phyloP scores from a whole-genome alignment of 352 stramenopile species.

The Phytophthora pinifolia region DNA sequence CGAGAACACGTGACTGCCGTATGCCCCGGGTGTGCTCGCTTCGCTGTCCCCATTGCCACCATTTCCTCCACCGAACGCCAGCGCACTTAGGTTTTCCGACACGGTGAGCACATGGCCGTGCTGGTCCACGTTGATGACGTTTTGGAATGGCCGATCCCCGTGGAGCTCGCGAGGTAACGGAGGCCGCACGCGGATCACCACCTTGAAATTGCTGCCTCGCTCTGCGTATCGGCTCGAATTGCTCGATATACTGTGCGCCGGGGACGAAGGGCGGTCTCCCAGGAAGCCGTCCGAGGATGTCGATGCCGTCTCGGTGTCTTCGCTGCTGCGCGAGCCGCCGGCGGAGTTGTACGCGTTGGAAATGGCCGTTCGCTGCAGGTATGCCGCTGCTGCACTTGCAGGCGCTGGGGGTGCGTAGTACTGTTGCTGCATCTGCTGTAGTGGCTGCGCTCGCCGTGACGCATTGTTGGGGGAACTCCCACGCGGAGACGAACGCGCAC shows the following conservation, averaged over 20 bases:
- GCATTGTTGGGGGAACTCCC: constrained; percentile 24
- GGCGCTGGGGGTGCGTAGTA: constrained; percentile 17
- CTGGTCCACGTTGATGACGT: constrained; percentile 87
- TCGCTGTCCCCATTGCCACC: constrained; percentile 28
- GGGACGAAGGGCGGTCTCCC: constrained; percentile 37
- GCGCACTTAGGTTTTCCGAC: constrained; percentile 77
- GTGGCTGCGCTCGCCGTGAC: constrained; percentile 28
- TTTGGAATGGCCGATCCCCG: constrained; percentile 88
- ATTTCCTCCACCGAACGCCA: constrained; percentile 33
- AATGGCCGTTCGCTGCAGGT: constrained; percentile 65
- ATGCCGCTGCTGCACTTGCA: constrained; percentile 13
- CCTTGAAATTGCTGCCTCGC: constrained; percentile 88
- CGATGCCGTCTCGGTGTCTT: constrained; percentile 63
- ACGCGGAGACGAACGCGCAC: constrained; percentile 38
- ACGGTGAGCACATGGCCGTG: constrained; percentile 88
- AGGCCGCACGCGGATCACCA: constrained; percentile 92
- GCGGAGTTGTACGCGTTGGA: constrained; percentile 60
- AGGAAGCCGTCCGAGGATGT: constrained; percentile 52
- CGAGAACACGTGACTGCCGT: constrained; percentile 90
- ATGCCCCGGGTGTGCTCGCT: constrained; percentile 42
- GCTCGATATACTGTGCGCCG: constrained; percentile 35
- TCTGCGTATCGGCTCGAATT: constrained; percentile 38
- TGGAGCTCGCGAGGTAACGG: constrained; percentile 88
- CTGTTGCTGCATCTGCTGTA: constrained; percentile 31
- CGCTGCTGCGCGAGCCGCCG: constrained; percentile 20